Evolutionary conservation across 2,329 filamentous ascomycete species (phyloP).

Genomic region (Aureobasidium sp.): DNA sequence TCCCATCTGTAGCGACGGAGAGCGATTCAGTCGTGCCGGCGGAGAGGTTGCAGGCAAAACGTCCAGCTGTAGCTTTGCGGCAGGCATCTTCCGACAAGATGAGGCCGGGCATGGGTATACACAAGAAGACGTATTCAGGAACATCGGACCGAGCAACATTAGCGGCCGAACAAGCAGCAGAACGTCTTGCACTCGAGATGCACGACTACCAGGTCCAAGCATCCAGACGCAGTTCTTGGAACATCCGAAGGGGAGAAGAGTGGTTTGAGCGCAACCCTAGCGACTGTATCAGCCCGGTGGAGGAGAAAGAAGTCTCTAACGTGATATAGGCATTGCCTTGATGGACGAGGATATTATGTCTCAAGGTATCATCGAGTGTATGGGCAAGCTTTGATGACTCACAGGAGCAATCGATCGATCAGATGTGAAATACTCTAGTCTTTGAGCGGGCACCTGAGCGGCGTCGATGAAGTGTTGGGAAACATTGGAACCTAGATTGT

Average conservation of each 20-base stretch:
- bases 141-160: slow-evolving; percentile 34
- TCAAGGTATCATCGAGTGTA: no score
- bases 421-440: no score
- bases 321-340: no score
- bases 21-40: slow-evolving; percentile 5
- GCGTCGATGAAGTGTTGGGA: no score
- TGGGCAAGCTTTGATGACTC: no score
- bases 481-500: no score
- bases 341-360: no score
- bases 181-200: slow-evolving; percentile 43
- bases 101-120: slow-evolving; percentile 22
- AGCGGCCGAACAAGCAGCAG: slow-evolving; percentile 40
- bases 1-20: slow-evolving; percentile 8
- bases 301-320: no score
- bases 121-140: slow-evolving; percentile 33
- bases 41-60: neutral
- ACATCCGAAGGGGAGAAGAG: slow-evolving; percentile 28
- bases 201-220: slow-evolving; percentile 27
- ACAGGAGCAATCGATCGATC: no score
- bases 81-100: neutral
- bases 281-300: slow-evolving; percentile 22
- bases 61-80: neutral
- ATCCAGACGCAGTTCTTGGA: slow-evolving; percentile 20
- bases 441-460: no score
- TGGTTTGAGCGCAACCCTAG: slow-evolving; percentile 33